Percentiles rank a stretch among this genome's conserved stretches.
phyloP scores from a whole-genome alignment of 805 yeast species.

The Priceomyces melissophilus region DNA sequence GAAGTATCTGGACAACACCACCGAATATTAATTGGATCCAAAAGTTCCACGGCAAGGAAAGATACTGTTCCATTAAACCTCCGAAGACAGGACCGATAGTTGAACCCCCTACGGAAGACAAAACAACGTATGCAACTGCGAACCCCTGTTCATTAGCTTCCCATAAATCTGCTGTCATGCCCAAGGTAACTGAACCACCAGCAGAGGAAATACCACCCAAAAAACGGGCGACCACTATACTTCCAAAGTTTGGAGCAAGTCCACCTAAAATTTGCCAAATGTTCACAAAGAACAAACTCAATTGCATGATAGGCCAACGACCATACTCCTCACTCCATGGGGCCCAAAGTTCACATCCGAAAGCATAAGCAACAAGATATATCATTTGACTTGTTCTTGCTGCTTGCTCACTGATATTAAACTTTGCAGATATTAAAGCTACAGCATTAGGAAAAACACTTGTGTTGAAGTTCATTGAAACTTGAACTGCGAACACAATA shows the following conservation, averaged over 20 bases:
- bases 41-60: slow-evolving; percentile 22
- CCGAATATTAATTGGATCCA: slow-evolving; percentile 37
- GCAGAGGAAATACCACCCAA: slow-evolving; percentile 31
- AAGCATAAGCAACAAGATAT: slow-evolving; percentile 27
- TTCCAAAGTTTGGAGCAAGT: slow-evolving; percentile 26
- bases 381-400: slow-evolving; percentile 27
- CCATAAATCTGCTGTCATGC: slow-evolving; percentile 34
- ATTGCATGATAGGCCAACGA: slow-evolving; percentile 32
- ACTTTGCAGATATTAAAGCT: slow-evolving; percentile 19
- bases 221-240: slow-evolving; percentile 21
- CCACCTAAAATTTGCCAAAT: slow-evolving; percentile 32
- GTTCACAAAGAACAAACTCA: slow-evolving; percentile 25
- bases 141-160: slow-evolving; percentile 29
- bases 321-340: slow-evolving; percentile 36
- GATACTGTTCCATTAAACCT: slow-evolving; percentile 16
- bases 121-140: slow-evolving; percentile 31
- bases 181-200: slow-evolving; percentile 33
- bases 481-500: slow-evolving; percentile 34
- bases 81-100: slow-evolving; percentile 29
- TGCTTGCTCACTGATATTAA: slow-evolving; percentile 17
- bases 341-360: slow-evolving; percentile 34
- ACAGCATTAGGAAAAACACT: slow-evolving; percentile 28
- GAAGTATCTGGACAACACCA: slow-evolving; percentile 28
- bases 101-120: slow-evolving; percentile 31
- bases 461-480: slow-evolving; percentile 41